Base-by-base conservation (phyloP, 805 yeast species). In the Hanseniaspora guilliermondii region DNA sequence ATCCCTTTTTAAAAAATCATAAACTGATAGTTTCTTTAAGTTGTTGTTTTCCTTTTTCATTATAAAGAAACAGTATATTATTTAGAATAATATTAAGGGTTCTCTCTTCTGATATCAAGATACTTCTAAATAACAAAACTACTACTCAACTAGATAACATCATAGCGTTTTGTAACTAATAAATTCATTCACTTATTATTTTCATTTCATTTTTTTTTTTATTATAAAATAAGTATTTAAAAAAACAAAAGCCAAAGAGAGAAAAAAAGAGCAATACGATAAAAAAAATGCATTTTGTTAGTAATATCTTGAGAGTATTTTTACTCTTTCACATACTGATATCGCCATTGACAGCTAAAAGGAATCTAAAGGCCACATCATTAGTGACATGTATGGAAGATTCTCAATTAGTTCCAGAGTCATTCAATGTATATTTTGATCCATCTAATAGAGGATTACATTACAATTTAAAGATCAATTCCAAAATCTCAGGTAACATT, bases 331-430 rank as follows among this genome's bases (percentile, higher is more conserved):
- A n/a, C 21, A 17, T 19, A 12, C n/a, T 40, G 8, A 16, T 39
- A 37, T 3, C 37, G 0, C 38, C 53, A 11, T 60, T 48, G 6
- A 40, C 36, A 9, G 66, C 62, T 33, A 65, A 64, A 54, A 72
- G 77, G 56, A 61, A 65, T 33, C 65, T 81, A 21, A 63, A 64
- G 21, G 95, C 95, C 8, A 72, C 83, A 16, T 85, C 96, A 3
- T 74, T 89, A 58, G 95, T 88, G 47, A 79, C 94, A 9, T 89
- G 97, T 70, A 83, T 83, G 85, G 85, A 80, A 56, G 71, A 78
- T 64, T 82, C 91, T 3, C 80, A 78, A 60, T 70, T 89, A 56
- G 75, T 85, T 2, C 91, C 96, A 2, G 71, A 81, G 19, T 76
- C 76, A 59, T 87, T 89, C 64, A 77, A 83, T 60, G 94, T 89